phyloP scores from a whole-genome alignment of 23 red algal species.

The Gracilaria domingensis region DNA sequence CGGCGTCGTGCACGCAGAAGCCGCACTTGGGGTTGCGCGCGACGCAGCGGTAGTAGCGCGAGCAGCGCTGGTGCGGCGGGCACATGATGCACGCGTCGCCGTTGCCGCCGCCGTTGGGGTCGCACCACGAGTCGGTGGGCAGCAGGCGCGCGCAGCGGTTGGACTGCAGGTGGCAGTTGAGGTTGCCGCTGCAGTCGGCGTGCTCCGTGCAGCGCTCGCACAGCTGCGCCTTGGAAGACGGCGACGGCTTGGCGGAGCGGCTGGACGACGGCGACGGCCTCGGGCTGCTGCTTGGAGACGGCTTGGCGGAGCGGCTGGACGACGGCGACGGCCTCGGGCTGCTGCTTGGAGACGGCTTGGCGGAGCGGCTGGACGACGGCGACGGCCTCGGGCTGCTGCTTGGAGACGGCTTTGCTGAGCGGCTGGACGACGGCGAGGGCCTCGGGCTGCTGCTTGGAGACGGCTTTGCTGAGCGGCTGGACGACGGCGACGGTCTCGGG shows the following conservation, averaged over 20 bases:
- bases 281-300: neutral
- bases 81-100: constrained; percentile 43
- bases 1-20: constrained; percentile 5
- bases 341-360: neutral
- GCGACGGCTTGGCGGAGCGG: neutral
- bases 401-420: neutral
- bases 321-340: neutral
- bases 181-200: neutral
- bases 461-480: neutral
- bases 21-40: constrained; percentile 4
- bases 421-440: neutral
- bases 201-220: neutral
- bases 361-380: constrained; percentile 2
- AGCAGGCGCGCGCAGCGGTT: constrained; percentile 19
- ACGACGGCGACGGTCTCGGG: constrained; percentile 10
- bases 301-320: neutral
- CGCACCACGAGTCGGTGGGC: neutral
- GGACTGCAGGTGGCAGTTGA: neutral
- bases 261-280: constrained; percentile 21
- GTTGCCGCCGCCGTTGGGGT: neutral
- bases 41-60: constrained; percentile 16
- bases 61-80: neutral
- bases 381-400: neutral
- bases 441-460: neutral
- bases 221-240: neutral